phyloP scores from a whole-genome alignment of 331 rosid genomes.

The Quercus lobata region DNA sequence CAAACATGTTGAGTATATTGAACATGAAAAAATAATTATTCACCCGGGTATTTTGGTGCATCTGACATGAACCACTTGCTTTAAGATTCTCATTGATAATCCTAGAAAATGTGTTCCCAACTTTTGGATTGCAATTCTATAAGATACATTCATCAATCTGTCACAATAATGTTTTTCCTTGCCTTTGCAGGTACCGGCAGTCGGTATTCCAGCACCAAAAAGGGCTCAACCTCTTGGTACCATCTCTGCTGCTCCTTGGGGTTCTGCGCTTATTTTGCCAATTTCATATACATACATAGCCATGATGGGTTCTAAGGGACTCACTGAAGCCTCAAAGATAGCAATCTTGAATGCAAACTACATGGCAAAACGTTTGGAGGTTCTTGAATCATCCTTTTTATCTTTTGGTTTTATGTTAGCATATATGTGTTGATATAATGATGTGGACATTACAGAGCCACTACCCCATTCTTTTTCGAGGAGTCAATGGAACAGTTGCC shows the following conservation, averaged over 20 bases:
- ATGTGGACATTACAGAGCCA: slow-evolving; percentile 11
- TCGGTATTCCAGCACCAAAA: slow-evolving; percentile 89
- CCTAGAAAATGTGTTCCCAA: too few species aligned
- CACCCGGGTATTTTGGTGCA: too few species aligned
- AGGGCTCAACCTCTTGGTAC: slow-evolving; percentile 81
- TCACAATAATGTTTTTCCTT: too few species aligned
- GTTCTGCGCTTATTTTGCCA: slow-evolving; percentile 97
- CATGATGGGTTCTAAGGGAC: slow-evolving; percentile 99
- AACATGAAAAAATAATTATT: too few species aligned
- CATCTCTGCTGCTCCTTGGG: slow-evolving; percentile 99
- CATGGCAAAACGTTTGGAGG: slow-evolving; percentile 99
- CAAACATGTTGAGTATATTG: too few species aligned
- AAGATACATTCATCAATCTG: neutral
- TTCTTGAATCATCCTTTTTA: slow-evolving; percentile 16
- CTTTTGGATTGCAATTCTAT: too few species aligned
- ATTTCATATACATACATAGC: slow-evolving; percentile 94
- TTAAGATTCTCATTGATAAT: too few species aligned
- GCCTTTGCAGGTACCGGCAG: slow-evolving; percentile 56
- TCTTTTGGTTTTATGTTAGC: neutral
- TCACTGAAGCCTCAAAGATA: slow-evolving; percentile 90
- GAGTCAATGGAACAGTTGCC: slow-evolving; percentile 96
- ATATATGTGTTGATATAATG: neutral
- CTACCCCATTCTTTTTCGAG: slow-evolving; percentile 95
- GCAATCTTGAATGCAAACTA: slow-evolving; percentile 97
- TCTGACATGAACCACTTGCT: too few species aligned